Conservation (phyloP, 805 yeast genomes). For the Saccharomycopsis vini region DNA sequence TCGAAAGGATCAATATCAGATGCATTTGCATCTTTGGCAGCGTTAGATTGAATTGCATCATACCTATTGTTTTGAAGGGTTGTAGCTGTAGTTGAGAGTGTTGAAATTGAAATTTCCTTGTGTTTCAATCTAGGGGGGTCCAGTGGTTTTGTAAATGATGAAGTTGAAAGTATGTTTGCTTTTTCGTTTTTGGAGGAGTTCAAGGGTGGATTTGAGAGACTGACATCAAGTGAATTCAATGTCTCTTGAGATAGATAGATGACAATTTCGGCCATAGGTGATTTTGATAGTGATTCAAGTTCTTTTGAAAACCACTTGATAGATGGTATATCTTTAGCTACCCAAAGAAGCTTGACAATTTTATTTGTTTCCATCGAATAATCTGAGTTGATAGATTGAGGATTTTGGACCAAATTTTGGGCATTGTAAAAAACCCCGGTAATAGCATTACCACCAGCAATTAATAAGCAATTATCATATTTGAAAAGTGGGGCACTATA, state of each 20-base stretch:
- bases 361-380: constrained; percentile 7
- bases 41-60: no score
- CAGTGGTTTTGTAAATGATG: no score
- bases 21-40: no score
- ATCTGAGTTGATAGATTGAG: constrained; percentile 7
- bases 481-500: constrained; percentile 30
- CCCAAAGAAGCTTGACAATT: constrained; percentile 49
- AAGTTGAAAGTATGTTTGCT: no score
- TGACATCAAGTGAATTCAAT: constrained; percentile 13
- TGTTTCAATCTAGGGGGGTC: no score
- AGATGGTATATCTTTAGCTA: constrained; percentile 42
- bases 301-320: constrained; percentile 41
- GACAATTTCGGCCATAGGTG: constrained; percentile 24
- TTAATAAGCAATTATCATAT: constrained; percentile 31
- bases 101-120: no score
- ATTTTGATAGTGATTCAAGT: constrained; percentile 20
- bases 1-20: no score
- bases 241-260: constrained; percentile 32
- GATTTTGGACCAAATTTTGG: constrained; percentile 21
- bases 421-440: constrained; percentile 43
- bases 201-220: no score
- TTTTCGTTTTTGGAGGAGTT: no score
- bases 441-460: constrained; percentile 48
- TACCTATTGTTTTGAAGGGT: no score
- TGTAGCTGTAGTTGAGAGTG: no score